Percentiles rank a stretch among this genome's conserved stretches.
Evolutionary conservation across 2,329 filamentous ascomycete species (phyloP).

Genomic region (Monosporascus sp.): DNA sequence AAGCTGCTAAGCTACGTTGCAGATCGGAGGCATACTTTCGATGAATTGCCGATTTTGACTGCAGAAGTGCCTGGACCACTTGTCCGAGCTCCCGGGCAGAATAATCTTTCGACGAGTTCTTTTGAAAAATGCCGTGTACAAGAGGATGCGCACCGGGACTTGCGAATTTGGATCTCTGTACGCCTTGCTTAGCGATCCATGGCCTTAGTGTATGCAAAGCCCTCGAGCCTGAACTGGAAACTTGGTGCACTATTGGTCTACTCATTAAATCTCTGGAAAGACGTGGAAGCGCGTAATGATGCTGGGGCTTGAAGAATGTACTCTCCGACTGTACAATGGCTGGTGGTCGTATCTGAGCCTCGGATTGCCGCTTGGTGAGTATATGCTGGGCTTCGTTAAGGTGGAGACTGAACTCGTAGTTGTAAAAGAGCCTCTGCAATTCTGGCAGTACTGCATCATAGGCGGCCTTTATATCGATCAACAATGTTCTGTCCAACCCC

Average conservation of each 20-base stretch:
- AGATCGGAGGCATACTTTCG: constrained; percentile 31
- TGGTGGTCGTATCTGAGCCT: constrained; percentile 11
- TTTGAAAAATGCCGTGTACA: not conserved
- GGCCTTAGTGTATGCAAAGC: no score
- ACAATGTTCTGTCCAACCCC: constrained; percentile 18
- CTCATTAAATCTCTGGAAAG: constrained; percentile 13
- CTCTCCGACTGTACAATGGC: constrained; percentile 11
- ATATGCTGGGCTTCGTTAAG: constrained; percentile 37
- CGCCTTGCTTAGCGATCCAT: no score
- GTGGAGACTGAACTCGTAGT: constrained; percentile 40
- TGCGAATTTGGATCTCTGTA: no score
- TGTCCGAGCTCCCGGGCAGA: constrained; percentile 17
- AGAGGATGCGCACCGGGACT: not conserved
- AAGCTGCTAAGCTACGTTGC: constrained; percentile 18
- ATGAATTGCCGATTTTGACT: constrained; percentile 28
- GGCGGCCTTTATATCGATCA: constrained; percentile 34
- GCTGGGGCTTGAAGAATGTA: constrained; percentile 9
- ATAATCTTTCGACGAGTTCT: not conserved
- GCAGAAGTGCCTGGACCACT: constrained; percentile 26
- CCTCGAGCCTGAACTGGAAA: not conserved
- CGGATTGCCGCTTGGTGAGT: constrained; percentile 26
- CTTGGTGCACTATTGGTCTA: constrained; percentile 2
- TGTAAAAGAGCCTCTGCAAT: constrained; percentile 44
- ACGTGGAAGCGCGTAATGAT: constrained; percentile 11
- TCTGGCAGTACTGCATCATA: constrained; percentile 35